phyloP scores from a whole-genome alignment of 1,284 basidiomycete species.

The Xerocomus amazonicus region DNA sequence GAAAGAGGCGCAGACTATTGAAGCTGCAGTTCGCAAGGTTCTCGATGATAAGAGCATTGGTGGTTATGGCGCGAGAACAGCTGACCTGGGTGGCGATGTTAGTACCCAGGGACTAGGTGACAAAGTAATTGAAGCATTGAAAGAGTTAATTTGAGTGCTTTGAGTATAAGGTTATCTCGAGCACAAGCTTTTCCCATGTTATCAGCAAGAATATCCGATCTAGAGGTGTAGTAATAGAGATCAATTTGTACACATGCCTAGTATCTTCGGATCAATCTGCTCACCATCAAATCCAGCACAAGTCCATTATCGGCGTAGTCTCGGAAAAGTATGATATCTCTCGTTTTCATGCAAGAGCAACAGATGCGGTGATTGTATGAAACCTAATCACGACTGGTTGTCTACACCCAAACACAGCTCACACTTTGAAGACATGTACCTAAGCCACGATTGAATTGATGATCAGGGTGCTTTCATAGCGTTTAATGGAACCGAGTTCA shows the following conservation, averaged over 20 bases:
- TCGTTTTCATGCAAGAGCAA: too few species aligned
- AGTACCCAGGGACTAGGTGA: constrained; percentile 83
- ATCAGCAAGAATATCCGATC: too few species aligned
- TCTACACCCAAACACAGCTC: neutral
- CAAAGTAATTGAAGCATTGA: constrained; percentile 76
- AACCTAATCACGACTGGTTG: too few species aligned
- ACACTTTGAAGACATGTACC: neutral
- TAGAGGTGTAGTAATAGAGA: neutral
- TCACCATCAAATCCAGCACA: too few species aligned
- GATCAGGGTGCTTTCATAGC: neutral
- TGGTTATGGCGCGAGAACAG: constrained; percentile 79
- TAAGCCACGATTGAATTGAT: neutral
- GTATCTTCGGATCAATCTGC: too few species aligned
- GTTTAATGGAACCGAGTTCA: constrained; percentile 7
- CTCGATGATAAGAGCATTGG: constrained; percentile 74
- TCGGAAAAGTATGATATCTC: too few species aligned
- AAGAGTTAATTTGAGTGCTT: constrained; percentile 55
- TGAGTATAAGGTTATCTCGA: constrained; percentile 24
- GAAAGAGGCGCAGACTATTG: constrained; percentile 80
- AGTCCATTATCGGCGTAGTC: too few species aligned
- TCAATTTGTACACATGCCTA: too few species aligned
- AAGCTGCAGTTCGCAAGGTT: constrained; percentile 84
- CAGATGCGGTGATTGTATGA: too few species aligned
- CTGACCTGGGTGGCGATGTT: constrained; percentile 83
- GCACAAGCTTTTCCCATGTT: neutral